Conservation (phyloP, 2,329 filamentous ascomycete genomes). For the Arthrobotrys sinensis region DNA sequence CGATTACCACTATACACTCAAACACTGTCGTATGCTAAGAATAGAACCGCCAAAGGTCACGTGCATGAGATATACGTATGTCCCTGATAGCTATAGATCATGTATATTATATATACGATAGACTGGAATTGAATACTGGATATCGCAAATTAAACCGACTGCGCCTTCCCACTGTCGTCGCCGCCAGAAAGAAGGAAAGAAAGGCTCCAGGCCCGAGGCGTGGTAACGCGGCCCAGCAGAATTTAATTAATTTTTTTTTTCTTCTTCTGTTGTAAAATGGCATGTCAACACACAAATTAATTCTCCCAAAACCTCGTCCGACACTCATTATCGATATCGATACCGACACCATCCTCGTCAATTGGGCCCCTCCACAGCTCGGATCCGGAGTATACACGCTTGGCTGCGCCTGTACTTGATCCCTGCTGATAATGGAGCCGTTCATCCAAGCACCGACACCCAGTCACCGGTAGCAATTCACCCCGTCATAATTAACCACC, state of each 20-base stretch:
- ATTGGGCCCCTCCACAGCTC: neutral
- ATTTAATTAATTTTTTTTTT: conserved; percentile 4
- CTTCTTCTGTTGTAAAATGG: conserved; percentile 26
- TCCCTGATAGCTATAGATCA: too few relatives aligned
- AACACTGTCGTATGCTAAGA: too few relatives aligned
- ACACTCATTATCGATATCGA: conserved; percentile 8
- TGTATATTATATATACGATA: too few relatives aligned
- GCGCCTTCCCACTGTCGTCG: too few relatives aligned
- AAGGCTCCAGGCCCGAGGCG: too few relatives aligned
- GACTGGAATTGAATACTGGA: too few relatives aligned
- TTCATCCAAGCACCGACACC: neutral
- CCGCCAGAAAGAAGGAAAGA: too few relatives aligned
- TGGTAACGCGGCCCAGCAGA: too few relatives aligned
- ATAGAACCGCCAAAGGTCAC: too few relatives aligned
- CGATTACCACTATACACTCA: too few relatives aligned
- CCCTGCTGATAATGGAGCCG: conserved; percentile 17
- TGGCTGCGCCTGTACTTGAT: conserved; percentile 8
- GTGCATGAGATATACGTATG: too few relatives aligned
- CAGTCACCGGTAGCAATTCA: conserved; percentile 31
- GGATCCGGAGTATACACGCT: conserved; percentile 20
- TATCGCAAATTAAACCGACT: too few relatives aligned
- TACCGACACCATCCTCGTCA: neutral
- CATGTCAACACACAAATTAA: conserved; percentile 6
- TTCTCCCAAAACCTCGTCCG: neutral
- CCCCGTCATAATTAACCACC: neutral